Conservation (phyloP, 2,329 filamentous ascomycete species). For the Emmonsia crescens region DNA sequence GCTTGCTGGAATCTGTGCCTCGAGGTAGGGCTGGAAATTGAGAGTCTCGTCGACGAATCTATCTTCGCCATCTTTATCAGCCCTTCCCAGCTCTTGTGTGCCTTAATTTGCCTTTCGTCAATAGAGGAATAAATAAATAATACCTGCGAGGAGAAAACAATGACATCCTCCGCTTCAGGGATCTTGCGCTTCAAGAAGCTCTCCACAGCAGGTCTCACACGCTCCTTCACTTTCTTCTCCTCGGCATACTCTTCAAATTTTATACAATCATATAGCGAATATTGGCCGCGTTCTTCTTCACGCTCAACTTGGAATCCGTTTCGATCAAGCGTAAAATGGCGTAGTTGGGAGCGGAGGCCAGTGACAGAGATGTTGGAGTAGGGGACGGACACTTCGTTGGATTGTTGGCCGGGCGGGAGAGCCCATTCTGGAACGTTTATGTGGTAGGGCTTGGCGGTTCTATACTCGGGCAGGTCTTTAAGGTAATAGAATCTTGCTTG, state of each 20-base stretch:
- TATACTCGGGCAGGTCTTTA: not conserved
- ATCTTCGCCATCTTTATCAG: too few species aligned
- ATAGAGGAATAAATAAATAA: too few species aligned
- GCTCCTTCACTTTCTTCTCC: not conserved
- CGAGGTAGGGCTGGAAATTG: too few species aligned
- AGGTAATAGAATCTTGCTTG: too few species aligned
- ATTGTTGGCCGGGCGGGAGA: not conserved
- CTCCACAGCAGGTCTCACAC: not conserved
- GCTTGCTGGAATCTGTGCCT: too few species aligned
- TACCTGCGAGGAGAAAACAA: too few species aligned
- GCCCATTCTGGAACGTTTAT: not conserved
- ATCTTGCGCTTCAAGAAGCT: not conserved
- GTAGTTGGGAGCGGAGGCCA: not conserved
- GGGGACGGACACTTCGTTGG: not conserved
- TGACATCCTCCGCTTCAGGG: not conserved
- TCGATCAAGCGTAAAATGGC: not conserved
- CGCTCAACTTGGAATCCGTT: not conserved
- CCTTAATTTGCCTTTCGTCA: too few species aligned
- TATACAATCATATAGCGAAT: not conserved
- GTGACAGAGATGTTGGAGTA: not conserved
- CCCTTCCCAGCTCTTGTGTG: too few species aligned
- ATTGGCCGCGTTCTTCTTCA: not conserved
- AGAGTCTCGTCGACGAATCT: too few species aligned
- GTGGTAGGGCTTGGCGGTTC: not conserved
- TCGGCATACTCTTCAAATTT: not conserved